Evolutionary conservation across 2,329 filamentous ascomycete species (phyloP), one percentile per base, ranked within the genome.

Genomic region (Pezicula radicicola): DNA sequence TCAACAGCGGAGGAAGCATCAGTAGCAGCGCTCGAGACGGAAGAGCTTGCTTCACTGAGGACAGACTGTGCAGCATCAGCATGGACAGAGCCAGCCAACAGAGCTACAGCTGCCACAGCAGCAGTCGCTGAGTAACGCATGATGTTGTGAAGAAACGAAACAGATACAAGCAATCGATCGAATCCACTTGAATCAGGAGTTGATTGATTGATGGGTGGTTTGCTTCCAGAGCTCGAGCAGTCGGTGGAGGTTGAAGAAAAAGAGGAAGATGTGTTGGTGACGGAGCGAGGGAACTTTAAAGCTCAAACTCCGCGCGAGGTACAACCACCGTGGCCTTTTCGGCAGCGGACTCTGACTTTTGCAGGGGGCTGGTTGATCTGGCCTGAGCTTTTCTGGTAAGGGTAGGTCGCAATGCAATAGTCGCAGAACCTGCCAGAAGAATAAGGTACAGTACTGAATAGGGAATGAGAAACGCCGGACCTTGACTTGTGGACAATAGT

Each of bases 71-170:
- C 76, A 60, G 79, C 76, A 60, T 88, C 84, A 58, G 85, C 83
- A 60, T 84, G 80, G 66, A 86, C 85, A 61, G 84, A 83, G 70
- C 85, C 81, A 61, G 86, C 87, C 67, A 88, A 73, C 61, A 91
- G 72, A 65, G 88, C 84, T 66, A 89, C 88, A 69, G 89, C 87
- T 67, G 88, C 81, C 62, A 88, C 83, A 61, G 87, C 87, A 66
- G 91, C 82, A 68, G 88, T 83, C 71, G 88, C 78, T 75, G 88
- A 87, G 75, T 96, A 84, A 84, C 88, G 90, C 91, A 96, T 95
- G 68, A 68, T 85, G 79, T 66, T 58, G 47, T 58, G 47, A 57
- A 56, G 45, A 61, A 60, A 59, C 59, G 57, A 51, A 49, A 53
- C 50, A 50, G 53, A 58, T 59, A 51, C 25, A 50, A 54, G 49